A percentile compares a stretch with the other conserved stretches of the same genome.
phyloP scores from a whole-genome alignment of 345 rosid genomes.

The Anastatica hierochuntica region DNA sequence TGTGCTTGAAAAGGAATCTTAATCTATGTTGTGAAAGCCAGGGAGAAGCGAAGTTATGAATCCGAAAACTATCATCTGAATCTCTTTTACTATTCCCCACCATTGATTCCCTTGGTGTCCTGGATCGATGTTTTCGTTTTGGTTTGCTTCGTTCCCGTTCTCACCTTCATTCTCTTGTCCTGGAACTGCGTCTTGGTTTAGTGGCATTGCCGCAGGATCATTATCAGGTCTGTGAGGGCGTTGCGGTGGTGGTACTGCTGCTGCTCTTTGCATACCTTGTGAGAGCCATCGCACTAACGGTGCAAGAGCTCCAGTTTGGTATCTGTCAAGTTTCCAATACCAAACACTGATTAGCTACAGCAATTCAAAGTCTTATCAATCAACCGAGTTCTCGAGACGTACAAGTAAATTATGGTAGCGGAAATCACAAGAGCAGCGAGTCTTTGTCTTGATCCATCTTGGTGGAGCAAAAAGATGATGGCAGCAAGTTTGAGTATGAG shows the following conservation, averaged over 20 bases:
- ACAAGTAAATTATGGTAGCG: constrained; percentile 83
- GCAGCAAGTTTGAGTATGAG: constrained; percentile 90
- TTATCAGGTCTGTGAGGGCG: constrained; percentile 70
- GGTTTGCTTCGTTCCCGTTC: constrained; percentile 43
- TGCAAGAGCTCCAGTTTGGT: constrained; percentile 95
- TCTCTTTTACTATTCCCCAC: constrained; percentile 97
- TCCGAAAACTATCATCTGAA: constrained; percentile 94
- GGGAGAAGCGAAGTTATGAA: constrained; percentile 96
- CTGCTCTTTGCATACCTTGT: constrained; percentile 97
- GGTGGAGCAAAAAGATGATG: constrained; percentile 88
- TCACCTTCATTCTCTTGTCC: constrained; percentile 65
- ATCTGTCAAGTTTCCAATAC: constrained; percentile 35
- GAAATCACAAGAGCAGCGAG: constrained; percentile 72
- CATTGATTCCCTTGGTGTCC: constrained; percentile 51
- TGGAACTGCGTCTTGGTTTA: constrained; percentile 45
- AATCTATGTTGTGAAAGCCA: constrained; percentile 89
- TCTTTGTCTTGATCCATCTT: constrained; percentile 96
- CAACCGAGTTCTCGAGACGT: constrained; percentile 26
- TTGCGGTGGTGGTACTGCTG: constrained; percentile 78
- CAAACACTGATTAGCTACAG: background rate
- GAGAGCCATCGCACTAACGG: constrained; percentile 88
- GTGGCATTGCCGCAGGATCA: constrained; percentile 53
- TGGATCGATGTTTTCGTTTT: constrained; percentile 38
- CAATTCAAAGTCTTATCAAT: background rate
- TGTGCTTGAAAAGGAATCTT: constrained; percentile 16